Percentiles rank a stretch among this genome's conserved stretches.
phyloP scores from a whole-genome alignment of 2,329 filamentous ascomycete genomes.

The Leptographium flavum region DNA sequence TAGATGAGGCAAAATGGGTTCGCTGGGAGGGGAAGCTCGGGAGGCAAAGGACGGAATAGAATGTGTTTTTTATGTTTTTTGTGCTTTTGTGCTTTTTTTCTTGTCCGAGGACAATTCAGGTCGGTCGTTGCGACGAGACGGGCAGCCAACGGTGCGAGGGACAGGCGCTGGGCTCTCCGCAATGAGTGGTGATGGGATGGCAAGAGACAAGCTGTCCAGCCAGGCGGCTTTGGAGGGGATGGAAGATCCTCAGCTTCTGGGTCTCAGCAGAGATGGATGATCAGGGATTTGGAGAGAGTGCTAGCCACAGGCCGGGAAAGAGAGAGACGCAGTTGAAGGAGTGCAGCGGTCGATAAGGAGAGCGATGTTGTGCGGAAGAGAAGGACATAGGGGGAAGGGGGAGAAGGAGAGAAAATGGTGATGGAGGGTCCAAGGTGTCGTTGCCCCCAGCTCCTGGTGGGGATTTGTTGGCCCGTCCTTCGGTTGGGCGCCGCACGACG shows the following conservation, averaged over 20 bases:
- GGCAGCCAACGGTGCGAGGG: neutral
- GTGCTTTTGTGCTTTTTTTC: neutral
- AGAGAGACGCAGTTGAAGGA: constrained; percentile 3
- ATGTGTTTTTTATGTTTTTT: neutral
- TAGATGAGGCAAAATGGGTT: too few relatives aligned
- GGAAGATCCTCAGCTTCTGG: neutral
- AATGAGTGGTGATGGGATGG: neutral
- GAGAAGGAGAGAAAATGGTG: constrained; percentile 2
- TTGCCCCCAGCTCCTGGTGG: constrained; percentile 8
- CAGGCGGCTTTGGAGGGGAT: neutral
- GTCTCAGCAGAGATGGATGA: neutral
- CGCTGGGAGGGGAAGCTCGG: too few relatives aligned
- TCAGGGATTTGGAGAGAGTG: neutral
- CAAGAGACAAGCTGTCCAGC: neutral
- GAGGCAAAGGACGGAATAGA: neutral
- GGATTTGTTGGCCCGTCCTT: constrained; percentile 6
- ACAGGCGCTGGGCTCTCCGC: too few relatives aligned
- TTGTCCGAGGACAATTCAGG: neutral
- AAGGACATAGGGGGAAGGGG: neutral
- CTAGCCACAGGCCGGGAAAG: constrained; percentile 5
- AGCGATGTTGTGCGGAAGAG: neutral
- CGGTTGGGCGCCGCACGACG: constrained; percentile 6
- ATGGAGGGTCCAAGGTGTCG: constrained; percentile 1
- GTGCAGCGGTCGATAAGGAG: constrained; percentile 3
- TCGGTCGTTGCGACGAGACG: neutral